A percentile compares a stretch with the other conserved stretches of the same genome.
These are phyloP conservation scores for Silybum marianum DNA, from an alignment of 129 eudicot genomes.

Conservation along the genomic window DNA sequence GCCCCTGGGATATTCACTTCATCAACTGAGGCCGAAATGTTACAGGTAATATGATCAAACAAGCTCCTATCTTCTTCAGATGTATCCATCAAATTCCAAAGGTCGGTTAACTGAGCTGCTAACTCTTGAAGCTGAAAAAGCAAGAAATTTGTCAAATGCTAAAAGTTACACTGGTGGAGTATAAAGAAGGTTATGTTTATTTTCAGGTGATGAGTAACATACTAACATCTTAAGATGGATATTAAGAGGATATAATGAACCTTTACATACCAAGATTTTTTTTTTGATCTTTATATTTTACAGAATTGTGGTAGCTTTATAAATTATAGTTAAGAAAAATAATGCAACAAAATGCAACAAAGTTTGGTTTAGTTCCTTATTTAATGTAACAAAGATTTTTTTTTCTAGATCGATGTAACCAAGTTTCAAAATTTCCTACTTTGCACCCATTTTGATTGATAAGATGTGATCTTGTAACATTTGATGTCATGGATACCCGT, in stretches of 20 bases:
- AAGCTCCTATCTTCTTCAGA: constrained; percentile 73
- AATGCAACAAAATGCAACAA: neutral
- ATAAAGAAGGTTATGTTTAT: neutral
- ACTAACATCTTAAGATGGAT: neutral
- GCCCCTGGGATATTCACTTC: constrained; percentile 87
- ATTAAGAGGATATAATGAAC: neutral
- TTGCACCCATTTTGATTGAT: neutral
- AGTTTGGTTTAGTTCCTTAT: neutral
- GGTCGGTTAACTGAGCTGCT: constrained; percentile 75
- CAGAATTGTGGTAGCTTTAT: neutral
- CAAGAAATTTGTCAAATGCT: constrained; percentile 11
- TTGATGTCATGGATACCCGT: neutral
- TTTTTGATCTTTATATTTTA: neutral
- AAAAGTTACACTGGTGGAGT: neutral
- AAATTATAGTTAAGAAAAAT: neutral
- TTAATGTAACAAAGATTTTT: no score
- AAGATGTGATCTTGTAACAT: neutral
- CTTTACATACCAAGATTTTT: neutral
- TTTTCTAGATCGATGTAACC: neutral
- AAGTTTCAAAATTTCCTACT: neutral
- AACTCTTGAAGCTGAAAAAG: constrained; percentile 84
- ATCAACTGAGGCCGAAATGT: constrained; percentile 79
- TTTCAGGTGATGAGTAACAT: constrained; percentile 4
- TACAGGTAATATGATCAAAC: constrained; percentile 90
- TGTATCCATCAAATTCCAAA: constrained; percentile 98